Conservation (phyloP, 2,329 filamentous ascomycete genomes). For the Talaromyces piceae region DNA sequence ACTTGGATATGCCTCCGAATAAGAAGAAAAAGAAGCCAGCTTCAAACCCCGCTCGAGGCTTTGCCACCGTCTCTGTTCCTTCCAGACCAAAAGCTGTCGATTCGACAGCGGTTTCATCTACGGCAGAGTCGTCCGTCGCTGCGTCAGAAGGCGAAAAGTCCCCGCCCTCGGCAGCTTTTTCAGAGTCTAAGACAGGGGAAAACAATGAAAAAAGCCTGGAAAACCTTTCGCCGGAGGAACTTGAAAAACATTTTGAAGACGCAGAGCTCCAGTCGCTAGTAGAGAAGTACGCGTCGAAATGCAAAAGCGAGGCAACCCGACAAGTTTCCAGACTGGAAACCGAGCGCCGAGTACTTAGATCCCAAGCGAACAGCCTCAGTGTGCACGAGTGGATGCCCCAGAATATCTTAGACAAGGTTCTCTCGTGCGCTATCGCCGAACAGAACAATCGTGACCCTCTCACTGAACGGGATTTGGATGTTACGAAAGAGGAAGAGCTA, state of each 20-base stretch:
- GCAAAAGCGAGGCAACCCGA: constrained; percentile 68
- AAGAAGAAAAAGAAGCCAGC: constrained; percentile 91
- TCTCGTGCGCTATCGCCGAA: constrained; percentile 52
- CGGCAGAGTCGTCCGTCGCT: constrained; percentile 19
- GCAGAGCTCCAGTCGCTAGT: constrained; percentile 83
- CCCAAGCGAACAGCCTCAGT: constrained; percentile 68
- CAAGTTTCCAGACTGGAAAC: constrained; percentile 74
- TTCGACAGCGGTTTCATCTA: constrained; percentile 21
- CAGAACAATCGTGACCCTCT: constrained; percentile 30
- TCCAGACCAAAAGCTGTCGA: constrained; percentile 62
- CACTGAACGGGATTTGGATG: constrained; percentile 18
- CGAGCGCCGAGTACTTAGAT: constrained; percentile 72
- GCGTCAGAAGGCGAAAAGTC: constrained; percentile 24
- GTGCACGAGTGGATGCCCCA: constrained; percentile 70
- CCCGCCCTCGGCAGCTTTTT: constrained; percentile 4
- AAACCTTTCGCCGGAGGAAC: constrained; percentile 71
- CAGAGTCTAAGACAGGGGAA: constrained; percentile 12
- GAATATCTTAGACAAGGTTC: constrained; percentile 69
- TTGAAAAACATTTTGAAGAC: constrained; percentile 80
- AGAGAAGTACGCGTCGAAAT: constrained; percentile 73
- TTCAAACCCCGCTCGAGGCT: constrained; percentile 81
- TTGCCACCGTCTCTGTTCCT: constrained; percentile 86
- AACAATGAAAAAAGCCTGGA: constrained; percentile 33
- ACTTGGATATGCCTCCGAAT: constrained; percentile 53
- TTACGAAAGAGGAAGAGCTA: constrained; percentile 62